Evolutionary conservation across 495 filamentous ascomycete species (phyloP).

Genomic region (Tirmania nivea): DNA sequence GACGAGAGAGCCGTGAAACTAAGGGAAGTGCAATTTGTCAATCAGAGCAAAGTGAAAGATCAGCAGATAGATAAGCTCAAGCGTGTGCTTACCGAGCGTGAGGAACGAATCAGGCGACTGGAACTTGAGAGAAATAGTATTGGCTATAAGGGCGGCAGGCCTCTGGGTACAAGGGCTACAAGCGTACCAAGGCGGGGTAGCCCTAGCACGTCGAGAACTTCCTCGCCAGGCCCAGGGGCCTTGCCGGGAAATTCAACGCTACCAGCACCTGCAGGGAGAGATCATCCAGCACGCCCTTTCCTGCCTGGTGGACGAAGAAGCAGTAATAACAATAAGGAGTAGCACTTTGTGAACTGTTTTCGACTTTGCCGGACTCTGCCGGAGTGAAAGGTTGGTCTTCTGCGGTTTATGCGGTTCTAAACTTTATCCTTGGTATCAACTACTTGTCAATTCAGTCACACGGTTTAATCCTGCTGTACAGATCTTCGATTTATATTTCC

Average conservation of each 20-base stretch:
- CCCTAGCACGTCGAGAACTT: neutral
- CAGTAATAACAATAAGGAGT: no score
- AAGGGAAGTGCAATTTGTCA: conserved; percentile 27
- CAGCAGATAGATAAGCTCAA: conserved; percentile 16
- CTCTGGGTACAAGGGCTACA: neutral
- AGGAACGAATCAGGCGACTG: conserved; percentile 32
- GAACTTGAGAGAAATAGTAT: conserved; percentile 21
- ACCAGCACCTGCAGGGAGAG: no score
- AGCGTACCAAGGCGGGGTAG: neutral
- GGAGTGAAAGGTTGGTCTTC: no score
- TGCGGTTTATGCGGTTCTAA: no score
- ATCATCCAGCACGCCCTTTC: no score
- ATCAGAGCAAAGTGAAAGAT: conserved; percentile 23
- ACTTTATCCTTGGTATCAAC: no score
- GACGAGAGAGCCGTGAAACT: conserved; percentile 30
- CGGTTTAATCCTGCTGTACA: no score
- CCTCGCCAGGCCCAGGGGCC: neutral
- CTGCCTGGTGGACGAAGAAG: no score
- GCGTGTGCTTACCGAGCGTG: conserved; percentile 29
- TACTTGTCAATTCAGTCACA: no score
- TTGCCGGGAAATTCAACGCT: neutral
- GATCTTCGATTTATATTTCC: no score
- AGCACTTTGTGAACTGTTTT: no score
- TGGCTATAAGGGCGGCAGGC: neutral
- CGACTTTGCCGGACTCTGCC: no score